Evolutionary conservation across 1,284 basidiomycete genomes (phyloP), one percentile per base, ranked within the genome.

Genomic region (Wolfiporia cocos): DNA sequence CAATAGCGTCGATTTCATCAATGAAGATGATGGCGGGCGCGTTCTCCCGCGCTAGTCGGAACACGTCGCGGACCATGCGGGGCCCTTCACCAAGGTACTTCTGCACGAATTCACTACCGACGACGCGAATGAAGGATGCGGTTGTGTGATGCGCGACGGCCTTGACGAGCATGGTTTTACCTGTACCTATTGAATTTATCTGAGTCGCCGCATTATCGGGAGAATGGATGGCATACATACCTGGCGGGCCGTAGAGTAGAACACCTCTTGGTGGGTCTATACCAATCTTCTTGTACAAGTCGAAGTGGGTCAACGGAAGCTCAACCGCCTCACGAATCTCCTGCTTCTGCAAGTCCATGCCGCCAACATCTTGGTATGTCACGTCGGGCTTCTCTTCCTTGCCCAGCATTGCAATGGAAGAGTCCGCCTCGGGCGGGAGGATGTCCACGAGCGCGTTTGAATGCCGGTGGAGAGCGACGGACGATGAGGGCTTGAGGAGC

Each of bases 41-140:
- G 58, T 99, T 99, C 66, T 99, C 96, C 52, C 96, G 74, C 31
- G 96, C 96, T 37, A 99, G 78, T 45, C 96, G 80, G 76, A 99
- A 99, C 44, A 99, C 96, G 62, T 99, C 96, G 58, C 96, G 86
- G 47, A 99, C 96, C 96, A 99, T 99, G 52, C 96, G 89, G 37
- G 96, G 96, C 34, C 96, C 96, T 71, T 99, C 96, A 58, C 96
- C 96, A 3, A 99, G 81, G 61, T 99, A 99, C 66, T 99, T 99
- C 68, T 99, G 95, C 17, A 99, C 95, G 59, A 99, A 99, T 66
- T 99, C 95, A 54, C 90, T 94, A 18, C 96, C 96, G 21, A 97
- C 94, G 4, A 99, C 96, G 40, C 96, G 90, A 56, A 99, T 99
- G 70, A 99, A 99, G 17, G 92, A 78, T 9, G 95, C 95, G 0